phyloP scores from a whole-genome alignment of 2,329 filamentous ascomycete species.

The Fusarium torreyae region DNA sequence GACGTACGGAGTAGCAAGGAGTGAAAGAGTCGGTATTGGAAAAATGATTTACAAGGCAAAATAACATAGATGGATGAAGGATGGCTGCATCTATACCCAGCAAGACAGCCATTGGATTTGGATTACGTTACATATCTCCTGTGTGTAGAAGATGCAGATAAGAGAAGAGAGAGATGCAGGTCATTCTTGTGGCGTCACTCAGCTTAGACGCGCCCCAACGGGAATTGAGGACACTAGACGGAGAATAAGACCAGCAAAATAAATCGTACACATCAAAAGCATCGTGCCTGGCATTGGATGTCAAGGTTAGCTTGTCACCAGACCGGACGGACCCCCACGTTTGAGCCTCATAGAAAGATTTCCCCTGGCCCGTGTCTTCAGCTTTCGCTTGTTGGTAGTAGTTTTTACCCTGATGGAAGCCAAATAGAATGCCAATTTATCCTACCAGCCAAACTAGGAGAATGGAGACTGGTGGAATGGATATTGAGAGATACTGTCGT shows the following conservation, averaged over 20 bases:
- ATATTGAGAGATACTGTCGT: neutral
- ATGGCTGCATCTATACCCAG: conserved; percentile 4
- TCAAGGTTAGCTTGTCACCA: neutral
- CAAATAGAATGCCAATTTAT: neutral
- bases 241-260: conserved; percentile 3
- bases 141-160: conserved; percentile 18
- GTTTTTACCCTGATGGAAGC: neutral
- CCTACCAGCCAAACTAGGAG: neutral
- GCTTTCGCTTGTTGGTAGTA: neutral
- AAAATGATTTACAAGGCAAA: neutral
- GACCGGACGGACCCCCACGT: neutral
- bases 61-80: conserved; percentile 4
- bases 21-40: conserved; percentile 7
- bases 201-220: conserved; percentile 35
- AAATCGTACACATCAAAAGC: neutral
- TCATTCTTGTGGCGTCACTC: conserved; percentile 22
- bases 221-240: conserved; percentile 17
- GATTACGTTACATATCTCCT: neutral
- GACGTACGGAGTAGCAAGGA: conserved; percentile 6
- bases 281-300: neutral
- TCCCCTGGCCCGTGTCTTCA: neutral
- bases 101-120: conserved; percentile 2
- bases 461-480: neutral
- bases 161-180: conserved; percentile 10
- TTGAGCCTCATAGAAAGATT: conserved; percentile 10